Evolutionary conservation across 768 basidiomycete genomes (phyloP).

Genomic region (Leccinum disarticulatum): DNA sequence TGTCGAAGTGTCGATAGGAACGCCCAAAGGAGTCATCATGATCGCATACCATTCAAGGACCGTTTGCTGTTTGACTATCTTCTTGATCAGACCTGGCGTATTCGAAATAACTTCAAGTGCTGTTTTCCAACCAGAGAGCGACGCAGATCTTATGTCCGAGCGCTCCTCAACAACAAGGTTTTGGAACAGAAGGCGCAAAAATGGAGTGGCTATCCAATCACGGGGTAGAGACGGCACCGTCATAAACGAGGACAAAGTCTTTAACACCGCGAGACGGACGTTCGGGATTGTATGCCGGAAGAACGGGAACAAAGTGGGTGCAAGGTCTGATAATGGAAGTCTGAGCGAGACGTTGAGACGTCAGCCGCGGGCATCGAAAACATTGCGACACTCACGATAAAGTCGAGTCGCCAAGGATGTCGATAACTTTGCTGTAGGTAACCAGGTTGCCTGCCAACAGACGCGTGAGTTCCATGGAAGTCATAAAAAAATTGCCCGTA

Average conservation of each 20-base stretch:
- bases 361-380: constrained; percentile 7
- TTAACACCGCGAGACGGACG: constrained; percentile 90
- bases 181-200: constrained; percentile 86
- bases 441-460: constrained; percentile 70
- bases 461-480: constrained; percentile 7
- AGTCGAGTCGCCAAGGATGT: constrained; percentile 65
- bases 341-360: constrained; percentile 36
- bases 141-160: constrained; percentile 73
- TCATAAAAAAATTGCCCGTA: constrained; percentile 32
- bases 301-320: constrained; percentile 90
- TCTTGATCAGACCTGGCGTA: constrained; percentile 49
- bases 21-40: constrained; percentile 87
- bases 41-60: constrained; percentile 84
- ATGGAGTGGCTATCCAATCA: constrained; percentile 77
- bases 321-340: constrained; percentile 76
- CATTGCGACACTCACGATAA: constrained; percentile 57
- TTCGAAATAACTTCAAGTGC: constrained; percentile 57
- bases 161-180: constrained; percentile 93
- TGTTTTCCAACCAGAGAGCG: constrained; percentile 70
- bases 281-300: constrained; percentile 95
- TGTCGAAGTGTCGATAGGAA: constrained; percentile 63
- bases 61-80: constrained; percentile 54
- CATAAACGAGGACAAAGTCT: constrained; percentile 87
- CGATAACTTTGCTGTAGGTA: constrained; percentile 73
- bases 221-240: constrained; percentile 66